Evolutionary conservation across 2,329 filamentous ascomycete species (phyloP).

Genomic region (Aspergillus felis): DNA sequence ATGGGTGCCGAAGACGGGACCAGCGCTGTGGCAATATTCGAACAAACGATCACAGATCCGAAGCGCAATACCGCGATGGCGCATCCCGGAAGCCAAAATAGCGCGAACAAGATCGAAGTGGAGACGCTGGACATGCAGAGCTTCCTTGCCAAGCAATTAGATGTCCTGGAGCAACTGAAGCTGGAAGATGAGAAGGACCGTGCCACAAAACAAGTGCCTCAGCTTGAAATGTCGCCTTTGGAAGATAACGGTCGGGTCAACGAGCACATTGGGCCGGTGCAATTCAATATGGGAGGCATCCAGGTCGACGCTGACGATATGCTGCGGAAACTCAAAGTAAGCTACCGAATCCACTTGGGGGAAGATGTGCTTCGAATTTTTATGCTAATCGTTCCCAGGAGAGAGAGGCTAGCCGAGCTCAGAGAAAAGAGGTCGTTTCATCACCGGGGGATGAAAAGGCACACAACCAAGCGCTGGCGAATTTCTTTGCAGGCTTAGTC

Average conservation of each 20-base stretch:
- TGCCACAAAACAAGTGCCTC: slow-evolving; percentile 30
- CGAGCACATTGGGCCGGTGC: slow-evolving; percentile 88
- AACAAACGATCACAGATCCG: slow-evolving; percentile 74
- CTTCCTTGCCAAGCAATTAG: slow-evolving; percentile 72
- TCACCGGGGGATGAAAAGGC: slow-evolving; percentile 44
- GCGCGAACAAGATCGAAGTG: slow-evolving; percentile 51
- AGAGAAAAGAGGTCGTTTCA: slow-evolving; percentile 31
- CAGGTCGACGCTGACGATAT: slow-evolving; percentile 94
- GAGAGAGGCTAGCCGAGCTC: slow-evolving; percentile 39
- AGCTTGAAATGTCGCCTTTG: slow-evolving; percentile 33
- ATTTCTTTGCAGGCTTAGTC: slow-evolving; percentile 58
- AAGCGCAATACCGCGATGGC: slow-evolving; percentile 59
- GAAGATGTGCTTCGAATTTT: background rate
- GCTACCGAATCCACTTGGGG: slow-evolving; percentile 9
- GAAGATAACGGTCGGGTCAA: slow-evolving; percentile 48
- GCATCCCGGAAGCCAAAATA: slow-evolving; percentile 44
- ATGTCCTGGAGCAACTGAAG: slow-evolving; percentile 65
- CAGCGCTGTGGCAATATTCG: slow-evolving; percentile 69
- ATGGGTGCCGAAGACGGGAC: slow-evolving; percentile 35
- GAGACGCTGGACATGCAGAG: slow-evolving; percentile 70
- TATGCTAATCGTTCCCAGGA: slow-evolving; percentile 28
- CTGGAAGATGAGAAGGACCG: slow-evolving; percentile 51
- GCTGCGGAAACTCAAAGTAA: slow-evolving; percentile 78
- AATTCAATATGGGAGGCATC: slow-evolving; percentile 98
- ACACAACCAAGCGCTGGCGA: slow-evolving; percentile 58